Conservation (phyloP, 768 basidiomycete species). For the Leccinum imitatum region DNA sequence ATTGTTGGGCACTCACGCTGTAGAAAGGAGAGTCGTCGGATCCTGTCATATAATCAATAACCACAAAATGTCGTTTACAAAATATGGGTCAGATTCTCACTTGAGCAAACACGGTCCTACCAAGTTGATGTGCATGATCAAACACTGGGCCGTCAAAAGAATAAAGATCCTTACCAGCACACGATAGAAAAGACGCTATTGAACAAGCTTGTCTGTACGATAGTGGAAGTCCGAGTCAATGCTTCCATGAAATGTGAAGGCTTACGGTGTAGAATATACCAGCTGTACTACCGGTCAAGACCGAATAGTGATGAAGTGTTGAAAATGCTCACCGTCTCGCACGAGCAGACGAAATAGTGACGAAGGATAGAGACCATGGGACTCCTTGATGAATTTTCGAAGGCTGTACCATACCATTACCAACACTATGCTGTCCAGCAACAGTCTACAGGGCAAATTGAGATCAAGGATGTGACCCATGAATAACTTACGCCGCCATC, state of each 20-base stretch:
- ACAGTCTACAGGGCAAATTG: conserved; percentile 4
- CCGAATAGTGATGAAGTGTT: background rate
- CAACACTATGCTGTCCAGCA: conserved; percentile 8
- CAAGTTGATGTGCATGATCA: background rate
- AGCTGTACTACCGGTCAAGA: background rate
- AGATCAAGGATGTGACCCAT: background rate
- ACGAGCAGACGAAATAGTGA: background rate
- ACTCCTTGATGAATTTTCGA: background rate
- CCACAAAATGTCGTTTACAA: background rate
- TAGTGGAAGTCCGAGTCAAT: background rate
- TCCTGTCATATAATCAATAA: background rate
- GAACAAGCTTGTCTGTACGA: background rate
- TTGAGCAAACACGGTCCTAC: background rate
- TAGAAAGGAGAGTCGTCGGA: background rate
- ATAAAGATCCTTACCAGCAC: background rate
- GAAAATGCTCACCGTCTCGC: background rate
- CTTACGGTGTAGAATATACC: background rate
- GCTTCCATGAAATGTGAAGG: background rate
- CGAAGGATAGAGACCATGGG: background rate
- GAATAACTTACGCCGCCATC: conserved; percentile 6
- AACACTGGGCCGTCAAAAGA: background rate
- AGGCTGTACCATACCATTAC: conserved; percentile 7
- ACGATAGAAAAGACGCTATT: background rate
- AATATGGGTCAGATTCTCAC: background rate
- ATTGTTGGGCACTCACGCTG: background rate